Base-by-base conservation (phyloP, 192 early-diverging fungal genomes). In the Lobosporangium transversale region DNA sequence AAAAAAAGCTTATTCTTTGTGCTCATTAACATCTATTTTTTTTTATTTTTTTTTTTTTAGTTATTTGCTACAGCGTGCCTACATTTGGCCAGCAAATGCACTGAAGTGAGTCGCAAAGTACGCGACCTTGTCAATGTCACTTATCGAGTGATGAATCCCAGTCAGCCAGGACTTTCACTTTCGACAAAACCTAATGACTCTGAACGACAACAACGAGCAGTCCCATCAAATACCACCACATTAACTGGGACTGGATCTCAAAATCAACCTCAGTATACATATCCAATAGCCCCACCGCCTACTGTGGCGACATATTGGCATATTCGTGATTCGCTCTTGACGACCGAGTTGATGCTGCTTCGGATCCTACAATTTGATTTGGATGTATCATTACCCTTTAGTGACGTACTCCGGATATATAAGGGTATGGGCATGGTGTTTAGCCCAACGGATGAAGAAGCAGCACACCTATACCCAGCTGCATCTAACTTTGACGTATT, bases 71-170 rank as follows among this genome's bases (percentile, higher is more conserved):
- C 78, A n/a, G 81, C 84, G 33, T 86, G 84, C 62, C 45, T 86
- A 44, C 81, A 83, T 44, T 53, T 86, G 40, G 84, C 84, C 4
- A 82, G 82, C 31, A 86, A 86, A 66, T 70, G 82, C 33, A 86
- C 84, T 18, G 84, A 86, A 47, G 74, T 81, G 20, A 79, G 80
- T 37, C 62, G 84, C 20, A 86, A 86, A 42, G 75, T 86, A 8
- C 80, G 84, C 12, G 84, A 86, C 67, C 58, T 86, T 3, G 80
- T 86, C 53, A 86, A 86, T 58, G 84, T 86, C 26, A 81, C 82
- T 17, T 82, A 83, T 42, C 60, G 84, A 37, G 56, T 53, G 49
- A 60, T 59, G 70, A 50, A 74, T 43, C 57, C 65, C 12, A 58
- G 26, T 18, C 43, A 62, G 12, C 55, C 51, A 27, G 62, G 40